phyloP scores from a whole-genome alignment of 176 grass and related monocot species.

The bread wheat (Triticum aestivum) region DNA sequence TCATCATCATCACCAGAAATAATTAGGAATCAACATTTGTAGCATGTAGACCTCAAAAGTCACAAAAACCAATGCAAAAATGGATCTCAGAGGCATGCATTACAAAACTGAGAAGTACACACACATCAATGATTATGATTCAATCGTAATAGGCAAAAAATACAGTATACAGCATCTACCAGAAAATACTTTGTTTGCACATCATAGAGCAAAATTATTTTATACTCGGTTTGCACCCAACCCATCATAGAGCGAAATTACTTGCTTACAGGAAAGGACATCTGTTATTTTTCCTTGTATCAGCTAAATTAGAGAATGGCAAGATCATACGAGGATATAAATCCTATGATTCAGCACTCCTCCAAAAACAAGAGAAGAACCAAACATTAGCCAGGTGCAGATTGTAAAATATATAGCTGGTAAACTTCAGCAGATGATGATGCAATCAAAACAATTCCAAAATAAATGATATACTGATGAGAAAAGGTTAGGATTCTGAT shows the following conservation, averaged over 20 bases:
- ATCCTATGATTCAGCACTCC: neutral
- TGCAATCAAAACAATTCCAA: neutral
- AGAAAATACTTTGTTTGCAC: conserved; percentile 3
- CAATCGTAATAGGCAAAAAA: neutral
- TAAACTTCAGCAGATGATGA: neutral
- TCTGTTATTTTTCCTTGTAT: neutral
- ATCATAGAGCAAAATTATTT: neutral
- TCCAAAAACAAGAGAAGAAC: neutral
- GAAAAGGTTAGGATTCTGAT: neutral
- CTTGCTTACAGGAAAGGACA: neutral
- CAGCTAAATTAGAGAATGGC: no score
- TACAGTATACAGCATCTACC: neutral
- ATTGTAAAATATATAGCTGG: conserved; percentile 15
- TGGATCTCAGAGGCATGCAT: conserved; percentile 8
- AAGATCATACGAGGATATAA: no score
- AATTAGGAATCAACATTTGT: neutral
- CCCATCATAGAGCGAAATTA: neutral
- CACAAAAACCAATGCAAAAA: neutral
- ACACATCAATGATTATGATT: neutral
- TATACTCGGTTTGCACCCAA: neutral
- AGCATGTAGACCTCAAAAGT: neutral
- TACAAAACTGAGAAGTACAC: neutral
- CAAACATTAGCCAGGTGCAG: neutral
- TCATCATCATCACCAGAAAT: neutral
- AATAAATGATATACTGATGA: neutral